Evolutionary conservation across 257 asterid genomes (phyloP).

Genomic region (Pogostemon cablin): DNA sequence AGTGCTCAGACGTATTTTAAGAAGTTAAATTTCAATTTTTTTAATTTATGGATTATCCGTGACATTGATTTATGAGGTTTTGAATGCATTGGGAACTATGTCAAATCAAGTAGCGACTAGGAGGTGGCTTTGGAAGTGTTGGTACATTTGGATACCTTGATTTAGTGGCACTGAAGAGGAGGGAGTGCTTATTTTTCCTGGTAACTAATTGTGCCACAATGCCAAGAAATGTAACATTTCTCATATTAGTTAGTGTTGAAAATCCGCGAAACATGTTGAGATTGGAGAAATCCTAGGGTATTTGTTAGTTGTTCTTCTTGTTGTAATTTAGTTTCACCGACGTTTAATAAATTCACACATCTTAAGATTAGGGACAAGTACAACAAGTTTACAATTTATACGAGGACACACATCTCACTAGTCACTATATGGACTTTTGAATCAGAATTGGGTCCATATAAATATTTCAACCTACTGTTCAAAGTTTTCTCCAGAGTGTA

Average conservation of each 20-base stretch:
- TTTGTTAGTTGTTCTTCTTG: constrained; percentile 1
- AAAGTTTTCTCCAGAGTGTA: background rate
- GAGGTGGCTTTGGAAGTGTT: constrained; percentile 9
- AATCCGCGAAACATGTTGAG: constrained; percentile 16
- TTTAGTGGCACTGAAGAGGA: constrained; percentile 7
- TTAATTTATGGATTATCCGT: constrained; percentile 1
- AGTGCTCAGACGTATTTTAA: background rate
- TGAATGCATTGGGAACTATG: background rate
- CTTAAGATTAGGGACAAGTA: constrained; percentile 8
- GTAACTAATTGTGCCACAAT: constrained; percentile 1
- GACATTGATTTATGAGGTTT: background rate
- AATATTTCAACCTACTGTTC: constrained; percentile 1
- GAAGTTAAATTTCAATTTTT: background rate
- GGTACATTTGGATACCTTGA: background rate
- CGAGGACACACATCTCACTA: constrained; percentile 12
- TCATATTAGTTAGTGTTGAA: background rate
- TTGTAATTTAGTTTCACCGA: background rate
- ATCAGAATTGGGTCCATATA: background rate
- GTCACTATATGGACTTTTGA: background rate
- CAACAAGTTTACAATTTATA: background rate
- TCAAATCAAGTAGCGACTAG: constrained; percentile 14
- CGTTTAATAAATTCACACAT: constrained; percentile 3
- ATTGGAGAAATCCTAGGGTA: constrained; percentile 3
- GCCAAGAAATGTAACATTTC: constrained; percentile 13
- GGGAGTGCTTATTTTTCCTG: constrained; percentile 18